Evolutionary conservation across 441 rosid species (phyloP), one percentile per base, ranked within the genome.

Genomic region (Raphanus hybrid): DNA sequence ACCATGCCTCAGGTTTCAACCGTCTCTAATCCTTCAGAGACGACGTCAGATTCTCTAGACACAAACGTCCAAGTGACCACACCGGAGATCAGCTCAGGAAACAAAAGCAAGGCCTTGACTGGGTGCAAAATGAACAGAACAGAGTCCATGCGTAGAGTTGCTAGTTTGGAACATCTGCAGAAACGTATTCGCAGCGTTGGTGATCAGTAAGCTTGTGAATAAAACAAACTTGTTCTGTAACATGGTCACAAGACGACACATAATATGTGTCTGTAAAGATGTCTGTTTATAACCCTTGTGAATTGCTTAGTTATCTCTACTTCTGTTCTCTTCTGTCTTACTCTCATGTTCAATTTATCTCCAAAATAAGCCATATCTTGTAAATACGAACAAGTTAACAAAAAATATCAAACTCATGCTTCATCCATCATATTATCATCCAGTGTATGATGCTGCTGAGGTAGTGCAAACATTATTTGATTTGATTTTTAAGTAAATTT

Each of bases 141-240:
- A 45, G 82, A 86, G 77, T 93, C 97, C 1, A 39, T 95, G 90
- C 92, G 77, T 65, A 83, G 97, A 84, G 94, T 95, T 70, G 91
- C 92, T 54, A 95, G 97, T 86, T 90, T 95, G 86, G 98, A 93
- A 84, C 94, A 87, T 76, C 78, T 93, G 83, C 97, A 95, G 80
- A 93, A 95, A 82, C 88, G 90, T 70, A 90, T 93, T 52, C 83
- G 92, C 14, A 85, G 83, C 9, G 83, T 74, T 63, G 75, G 82
- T 0, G 82, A 78, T 63, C 62, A 78, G 75, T 78, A 73, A 5
- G 54, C 27, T 48, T 61, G 74, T 1, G 15, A 27, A 60, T 8
- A 43, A 26, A 76, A 14, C 75, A 82, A 69, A 76, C 81, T 70
- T 77, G 81, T 77, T 69, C n/a, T 59, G 73, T 66, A 59, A 65